Base-by-base conservation (phyloP, 129 eudicot genomes). In the Ambrosia artemisiifolia region DNA sequence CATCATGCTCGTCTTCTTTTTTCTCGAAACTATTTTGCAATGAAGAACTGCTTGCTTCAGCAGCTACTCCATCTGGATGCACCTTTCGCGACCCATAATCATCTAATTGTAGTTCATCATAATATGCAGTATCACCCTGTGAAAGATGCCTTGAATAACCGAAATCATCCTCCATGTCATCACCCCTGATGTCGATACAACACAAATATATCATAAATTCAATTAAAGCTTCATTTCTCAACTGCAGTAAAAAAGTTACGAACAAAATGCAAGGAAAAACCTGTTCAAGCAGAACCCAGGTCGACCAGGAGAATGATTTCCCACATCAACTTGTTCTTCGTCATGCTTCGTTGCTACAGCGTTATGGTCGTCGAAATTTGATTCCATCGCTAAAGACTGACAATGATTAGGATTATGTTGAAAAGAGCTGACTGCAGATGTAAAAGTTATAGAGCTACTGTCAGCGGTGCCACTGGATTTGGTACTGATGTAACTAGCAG, bases 381-480 rank as follows among this genome's bases (percentile, higher is more conserved):
- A 61, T 53, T 90, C 96, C 91, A 83, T 82, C 11, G 50, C 54
- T 35, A 83, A 69, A 74, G 85, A 84, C 73, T 86, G 93, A 67
- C 34, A 55, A 76, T 80, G 53, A 55, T 57, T 70, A 55, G 80
- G 67, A 71, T 36, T 70, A 42, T 69, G 80, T 34, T 72, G 82
- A 60, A 67, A 74, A 63, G 78, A 70, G 63, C 73, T 72, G 43
- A 66, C 70, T 28, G 85, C 57, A 69, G 97, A 84, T 38, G 76
- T 75, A 83, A 83, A 65, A 20, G 95, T 85, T 77, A 77, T 63
- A 73, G 83, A 85, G 80, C 99, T 86, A 84, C 88, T 85, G 70
- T 79, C 89, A 79, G 82, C 85, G 64, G 96, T 84, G 74, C 73
- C 79, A 76, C 86, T 83, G 42, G 99, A 95, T 81, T 75, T 90